Conservation (phyloP, 1,284 basidiomycete genomes). For the Ceratorhiza oryzae-sativae region DNA sequence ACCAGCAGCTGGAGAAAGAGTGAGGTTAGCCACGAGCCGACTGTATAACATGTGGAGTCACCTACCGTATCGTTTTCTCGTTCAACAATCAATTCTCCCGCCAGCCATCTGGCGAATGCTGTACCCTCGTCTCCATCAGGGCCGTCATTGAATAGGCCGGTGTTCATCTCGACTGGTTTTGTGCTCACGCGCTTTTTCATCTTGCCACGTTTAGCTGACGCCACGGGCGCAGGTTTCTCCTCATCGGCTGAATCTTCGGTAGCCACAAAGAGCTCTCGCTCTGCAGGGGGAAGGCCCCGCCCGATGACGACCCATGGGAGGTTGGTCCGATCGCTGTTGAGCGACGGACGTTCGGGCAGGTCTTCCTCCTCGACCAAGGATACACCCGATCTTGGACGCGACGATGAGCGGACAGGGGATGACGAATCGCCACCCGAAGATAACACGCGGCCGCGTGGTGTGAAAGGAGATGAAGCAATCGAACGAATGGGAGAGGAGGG, state of each 20-base stretch:
- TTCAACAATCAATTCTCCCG: conserved; percentile 30
- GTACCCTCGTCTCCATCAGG: conserved; percentile 35
- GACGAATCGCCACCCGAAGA: conserved; percentile 11
- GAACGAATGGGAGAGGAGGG: conserved; percentile 34
- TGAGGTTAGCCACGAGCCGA: too few species aligned
- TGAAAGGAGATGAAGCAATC: conserved; percentile 31
- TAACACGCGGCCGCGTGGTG: conserved; percentile 21
- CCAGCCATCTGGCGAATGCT: conserved; percentile 27
- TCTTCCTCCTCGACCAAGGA: conserved; percentile 12
- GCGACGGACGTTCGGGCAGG: conserved; percentile 9
- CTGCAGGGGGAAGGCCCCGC: conserved; percentile 19
- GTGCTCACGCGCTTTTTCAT: conserved; percentile 1
- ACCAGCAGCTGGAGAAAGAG: conserved; percentile 15
- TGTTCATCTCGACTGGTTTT: conserved; percentile 13
- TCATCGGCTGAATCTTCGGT: conserved; percentile 2
- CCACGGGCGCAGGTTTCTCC: neutral
- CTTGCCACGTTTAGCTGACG: conserved; percentile 7
- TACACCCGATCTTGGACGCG: conserved; percentile 6
- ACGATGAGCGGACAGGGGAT: conserved; percentile 9
- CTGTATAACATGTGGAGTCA: neutral
- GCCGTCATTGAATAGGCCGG: conserved; percentile 29
- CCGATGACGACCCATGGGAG: conserved; percentile 28
- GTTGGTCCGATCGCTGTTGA: conserved; percentile 27
- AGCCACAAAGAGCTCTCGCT: conserved; percentile 14
- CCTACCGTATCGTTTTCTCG: conserved; percentile 18